A percentile compares a stretch with the other conserved stretches of the same genome.
These are phyloP conservation scores for Centrapalus pauciflorus DNA, from an alignment of 129 eudicot genomes.

Conservation along the genomic window DNA sequence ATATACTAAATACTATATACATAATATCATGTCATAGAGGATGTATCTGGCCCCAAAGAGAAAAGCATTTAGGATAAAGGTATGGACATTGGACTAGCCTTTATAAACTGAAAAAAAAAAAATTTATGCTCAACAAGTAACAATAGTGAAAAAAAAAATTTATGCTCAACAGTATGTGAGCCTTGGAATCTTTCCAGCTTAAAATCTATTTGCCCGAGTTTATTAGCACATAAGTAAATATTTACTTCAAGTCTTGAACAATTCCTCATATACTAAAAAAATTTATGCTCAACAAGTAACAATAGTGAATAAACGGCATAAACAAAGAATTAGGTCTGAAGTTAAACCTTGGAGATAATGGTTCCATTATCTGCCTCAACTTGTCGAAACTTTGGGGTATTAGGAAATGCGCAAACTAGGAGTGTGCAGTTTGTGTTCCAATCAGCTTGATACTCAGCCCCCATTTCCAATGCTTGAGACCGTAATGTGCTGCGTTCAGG, in stretches of 20 bases:
- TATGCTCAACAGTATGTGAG: conserved; percentile 5
- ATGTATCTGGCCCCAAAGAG: neutral
- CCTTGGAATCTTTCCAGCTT: too few relatives aligned
- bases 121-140: neutral
- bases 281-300: neutral
- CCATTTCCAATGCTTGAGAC: conserved; percentile 90
- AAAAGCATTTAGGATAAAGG: conserved; percentile 1
- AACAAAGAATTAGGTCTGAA: neutral
- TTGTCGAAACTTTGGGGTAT: conserved; percentile 92
- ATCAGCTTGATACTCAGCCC: conserved; percentile 85
- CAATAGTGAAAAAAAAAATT: neutral
- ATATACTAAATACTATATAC: neutral
- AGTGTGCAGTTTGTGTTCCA: conserved; percentile 81
- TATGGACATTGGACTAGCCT: neutral
- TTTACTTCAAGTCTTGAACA: too few relatives aligned
- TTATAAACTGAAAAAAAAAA: neutral
- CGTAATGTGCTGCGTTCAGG: conserved; percentile 81
- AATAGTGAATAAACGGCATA: neutral
- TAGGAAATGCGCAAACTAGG: conserved; percentile 75
- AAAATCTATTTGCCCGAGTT: too few relatives aligned
- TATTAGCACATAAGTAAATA: too few relatives aligned
- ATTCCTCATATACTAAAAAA: neutral
- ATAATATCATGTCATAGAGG: neutral
- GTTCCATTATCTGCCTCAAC: conserved; percentile 90
- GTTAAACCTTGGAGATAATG: conserved; percentile 72